phyloP scores from a whole-genome alignment of 441 rosid species.

The Syzygium syzygioides region DNA sequence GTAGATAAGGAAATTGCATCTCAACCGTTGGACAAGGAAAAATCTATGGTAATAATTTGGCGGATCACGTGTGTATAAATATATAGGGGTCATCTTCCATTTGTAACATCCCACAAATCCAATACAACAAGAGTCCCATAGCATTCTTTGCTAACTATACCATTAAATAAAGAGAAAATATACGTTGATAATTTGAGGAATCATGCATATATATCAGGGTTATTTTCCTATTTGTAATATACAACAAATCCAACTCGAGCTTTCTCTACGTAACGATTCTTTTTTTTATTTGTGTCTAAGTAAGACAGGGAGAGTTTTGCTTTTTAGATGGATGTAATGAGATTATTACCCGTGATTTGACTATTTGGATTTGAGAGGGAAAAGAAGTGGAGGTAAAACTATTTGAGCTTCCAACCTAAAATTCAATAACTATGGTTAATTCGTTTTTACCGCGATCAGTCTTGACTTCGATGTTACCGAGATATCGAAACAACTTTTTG shows the following conservation, averaged over 20 bases:
- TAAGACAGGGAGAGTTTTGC: rapidly evolving
- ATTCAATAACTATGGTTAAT: not conserved
- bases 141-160: not conserved
- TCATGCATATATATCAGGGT: not conserved
- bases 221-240: not conserved
- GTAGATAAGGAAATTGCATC: not conserved
- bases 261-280: not conserved
- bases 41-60: not conserved
- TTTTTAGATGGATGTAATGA: not conserved
- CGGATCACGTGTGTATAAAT: not conserved
- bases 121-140: not conserved
- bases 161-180: not conserved
- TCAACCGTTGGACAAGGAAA: rapidly evolving
- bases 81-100: not conserved
- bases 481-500: not conserved
- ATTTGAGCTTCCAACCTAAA: rapidly evolving
- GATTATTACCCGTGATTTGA: rapidly evolving
- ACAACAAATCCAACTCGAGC: not conserved
- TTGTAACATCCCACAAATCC: not conserved
- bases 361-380: not conserved
- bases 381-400: not conserved
- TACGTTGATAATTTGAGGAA: not conserved
- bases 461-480: rapidly evolving
- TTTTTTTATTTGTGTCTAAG: not conserved
- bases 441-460: not conserved